Base-by-base conservation (phyloP, 1,139 yeast species). In the Yamadazyma pseudoaaseri region DNA sequence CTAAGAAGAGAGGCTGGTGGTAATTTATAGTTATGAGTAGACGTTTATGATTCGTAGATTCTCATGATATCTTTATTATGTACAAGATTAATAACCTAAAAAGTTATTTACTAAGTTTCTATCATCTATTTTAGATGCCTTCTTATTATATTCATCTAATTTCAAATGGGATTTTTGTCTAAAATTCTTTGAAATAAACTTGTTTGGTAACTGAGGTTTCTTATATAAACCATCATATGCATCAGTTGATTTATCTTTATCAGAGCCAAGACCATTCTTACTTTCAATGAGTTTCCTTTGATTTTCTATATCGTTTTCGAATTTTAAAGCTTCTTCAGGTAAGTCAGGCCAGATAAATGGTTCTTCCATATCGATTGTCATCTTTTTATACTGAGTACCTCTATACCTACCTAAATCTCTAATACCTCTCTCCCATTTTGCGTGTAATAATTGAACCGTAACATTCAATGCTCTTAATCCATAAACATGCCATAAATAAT, bases 291-390 rank as follows among this genome's bases (percentile, higher is more conserved):
- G 54, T 27, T 54, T 52, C 30, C 54, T 46, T 46, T 60, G 63
- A 40, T 58, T 55, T 14, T 52, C 54, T 33, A 45, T 47, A 31
- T 52, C 52, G 22, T 48, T 29, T 20, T 49, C 45, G 20, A 61
- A 50, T 20, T 42, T 44, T 16, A 54, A 59, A 27, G 55, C 56
- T 30, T 48, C 57, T 18, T 45, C 43, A 2, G 73, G 63, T 48
- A 81, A 79, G 31, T 74, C 82, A 3, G 97, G 97, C 97, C 97
- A 90, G 32, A 89, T 73, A 54, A 90, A 90, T 13, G 97, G 97
- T 45, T 87, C 87, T 36, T 78, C 79, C 92, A 90, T 84, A 51
- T 87, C 96, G 35, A 89, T 82, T 12, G 96, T 89, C 97, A 90
- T 90, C 61, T 89, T 87, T 67, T 90, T 90, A 48, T 76, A 75